Evolutionary conservation across 305 asterid species (phyloP).

Genomic region (Solanum hybrid): DNA sequence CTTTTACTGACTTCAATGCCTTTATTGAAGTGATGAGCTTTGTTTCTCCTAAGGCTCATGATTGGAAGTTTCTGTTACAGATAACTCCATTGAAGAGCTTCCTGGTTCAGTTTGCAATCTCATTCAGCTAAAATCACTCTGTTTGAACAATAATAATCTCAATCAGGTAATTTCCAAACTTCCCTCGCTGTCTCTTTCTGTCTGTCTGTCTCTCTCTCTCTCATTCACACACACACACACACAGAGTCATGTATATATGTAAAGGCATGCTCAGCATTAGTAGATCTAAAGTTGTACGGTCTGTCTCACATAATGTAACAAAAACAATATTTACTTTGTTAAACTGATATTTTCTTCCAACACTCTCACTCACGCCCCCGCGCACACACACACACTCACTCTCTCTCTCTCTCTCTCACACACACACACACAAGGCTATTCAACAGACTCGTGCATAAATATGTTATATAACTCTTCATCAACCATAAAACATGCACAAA

Average conservation of each 20-base stretch:
- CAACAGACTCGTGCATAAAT: neutral
- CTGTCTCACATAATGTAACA: neutral
- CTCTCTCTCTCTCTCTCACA: neutral
- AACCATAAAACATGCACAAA: neutral
- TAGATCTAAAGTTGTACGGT: neutral
- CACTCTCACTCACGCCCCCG: neutral
- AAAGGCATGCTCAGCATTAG: neutral
- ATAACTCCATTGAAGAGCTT: conserved; percentile 78
- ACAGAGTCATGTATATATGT: neutral
- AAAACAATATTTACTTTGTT: neutral
- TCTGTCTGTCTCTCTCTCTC: neutral
- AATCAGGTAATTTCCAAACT: conserved; percentile 45
- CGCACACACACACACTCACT: neutral
- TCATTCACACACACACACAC: neutral
- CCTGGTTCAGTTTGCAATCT: conserved; percentile 85
- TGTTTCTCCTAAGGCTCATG: neutral
- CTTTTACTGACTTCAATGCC: neutral
- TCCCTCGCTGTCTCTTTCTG: neutral
- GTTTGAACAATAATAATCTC: conserved; percentile 69
- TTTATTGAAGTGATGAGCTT: neutral
- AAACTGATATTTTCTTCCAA: neutral
- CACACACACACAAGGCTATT: neutral
- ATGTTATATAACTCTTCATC: neutral
- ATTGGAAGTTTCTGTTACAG: conserved; percentile 28
- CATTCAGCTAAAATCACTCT: conserved; percentile 72